A percentile compares a stretch with the other conserved stretches of the same genome.
Conservation (phyloP, 192 early-diverging fungal species). For the Umbelopsis ramanniana region DNA sequence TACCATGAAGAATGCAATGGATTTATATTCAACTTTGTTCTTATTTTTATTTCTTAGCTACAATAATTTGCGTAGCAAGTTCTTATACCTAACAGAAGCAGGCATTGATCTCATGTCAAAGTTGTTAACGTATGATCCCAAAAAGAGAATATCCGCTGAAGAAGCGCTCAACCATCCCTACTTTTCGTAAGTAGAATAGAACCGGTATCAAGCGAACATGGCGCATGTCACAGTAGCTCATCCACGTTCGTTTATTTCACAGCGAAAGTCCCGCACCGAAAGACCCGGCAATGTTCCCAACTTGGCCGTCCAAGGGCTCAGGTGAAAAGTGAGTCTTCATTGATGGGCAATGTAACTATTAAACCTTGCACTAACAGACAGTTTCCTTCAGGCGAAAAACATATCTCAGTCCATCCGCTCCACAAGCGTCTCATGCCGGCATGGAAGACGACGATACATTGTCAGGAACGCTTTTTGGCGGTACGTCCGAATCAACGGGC, state of each 20-base stretch:
- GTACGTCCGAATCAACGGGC: slow-evolving; percentile 56
- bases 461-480: slow-evolving; percentile 54
- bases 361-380: too few species aligned
- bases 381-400: slow-evolving; percentile 26
- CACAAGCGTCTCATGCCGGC: slow-evolving; percentile 59
- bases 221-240: too few species aligned
- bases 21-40: neutral
- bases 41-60: slow-evolving; percentile 30
- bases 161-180: slow-evolving; percentile 92
- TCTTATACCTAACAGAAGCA: slow-evolving; percentile 68
- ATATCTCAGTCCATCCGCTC: slow-evolving; percentile 58
- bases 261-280: slow-evolving; percentile 87
- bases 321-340: slow-evolving; percentile 55
- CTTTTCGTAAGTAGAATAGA: slow-evolving; percentile 57
- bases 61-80: slow-evolving; percentile 50
- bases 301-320: slow-evolving; percentile 80
- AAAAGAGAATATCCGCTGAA: slow-evolving; percentile 86
- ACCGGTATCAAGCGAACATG: neutral
- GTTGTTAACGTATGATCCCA: slow-evolving; percentile 86
- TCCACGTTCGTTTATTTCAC: neutral
- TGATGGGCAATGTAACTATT: too few species aligned
- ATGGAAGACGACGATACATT: slow-evolving; percentile 49
- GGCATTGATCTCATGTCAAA: slow-evolving; percentile 79
- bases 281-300: slow-evolving; percentile 92
- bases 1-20: too few species aligned